These are phyloP conservation scores for Orbilia ellipsospora DNA, from an alignment of 2,329 filamentous ascomycete genomes.

Conservation along the genomic window DNA sequence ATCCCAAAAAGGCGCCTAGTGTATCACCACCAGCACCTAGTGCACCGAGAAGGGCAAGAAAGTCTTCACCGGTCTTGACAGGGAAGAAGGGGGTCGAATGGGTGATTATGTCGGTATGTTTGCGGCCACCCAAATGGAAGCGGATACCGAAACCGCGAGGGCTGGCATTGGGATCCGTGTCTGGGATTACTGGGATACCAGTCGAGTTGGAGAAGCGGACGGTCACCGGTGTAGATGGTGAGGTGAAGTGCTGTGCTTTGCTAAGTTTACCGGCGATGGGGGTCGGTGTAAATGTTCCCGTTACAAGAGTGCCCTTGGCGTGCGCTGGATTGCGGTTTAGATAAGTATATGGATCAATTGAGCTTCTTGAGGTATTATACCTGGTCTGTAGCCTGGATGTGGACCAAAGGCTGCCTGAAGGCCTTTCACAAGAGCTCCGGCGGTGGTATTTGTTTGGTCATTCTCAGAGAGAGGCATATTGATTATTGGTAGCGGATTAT, in stretches of 20 bases:
- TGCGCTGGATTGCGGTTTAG: conserved; percentile 64
- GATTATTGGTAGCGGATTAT: conserved; percentile 39
- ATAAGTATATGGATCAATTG: not conserved
- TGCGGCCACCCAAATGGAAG: conserved; percentile 65
- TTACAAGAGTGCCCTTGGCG: conserved; percentile 68
- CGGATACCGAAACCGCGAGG: conserved; percentile 67
- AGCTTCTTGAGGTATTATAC: conserved; percentile 57
- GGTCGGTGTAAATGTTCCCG: conserved; percentile 67
- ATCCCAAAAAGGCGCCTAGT: conserved; percentile 64
- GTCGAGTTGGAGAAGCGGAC: conserved; percentile 68
- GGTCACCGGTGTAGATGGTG: conserved; percentile 64
- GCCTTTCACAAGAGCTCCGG: conserved; percentile 61
- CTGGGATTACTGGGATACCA: conserved; percentile 67
- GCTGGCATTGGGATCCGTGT: conserved; percentile 65
- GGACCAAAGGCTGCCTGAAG: conserved; percentile 63
- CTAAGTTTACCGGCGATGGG: conserved; percentile 65
- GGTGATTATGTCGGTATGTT: conserved; percentile 70
- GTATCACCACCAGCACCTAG: conserved; percentile 39
- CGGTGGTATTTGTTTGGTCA: conserved; percentile 62
- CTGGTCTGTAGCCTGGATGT: conserved; percentile 64
- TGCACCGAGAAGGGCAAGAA: conserved; percentile 59
- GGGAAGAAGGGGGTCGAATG: conserved; percentile 69
- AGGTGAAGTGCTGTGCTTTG: conserved; percentile 66
- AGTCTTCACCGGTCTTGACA: conserved; percentile 67
- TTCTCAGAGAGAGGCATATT: conserved; percentile 66